A percentile compares a stretch with the other conserved stretches of the same genome.
These are phyloP conservation scores for Arxiozyma slooffiae DNA, from an alignment of 1,139 yeast species.

Conservation along the genomic window DNA sequence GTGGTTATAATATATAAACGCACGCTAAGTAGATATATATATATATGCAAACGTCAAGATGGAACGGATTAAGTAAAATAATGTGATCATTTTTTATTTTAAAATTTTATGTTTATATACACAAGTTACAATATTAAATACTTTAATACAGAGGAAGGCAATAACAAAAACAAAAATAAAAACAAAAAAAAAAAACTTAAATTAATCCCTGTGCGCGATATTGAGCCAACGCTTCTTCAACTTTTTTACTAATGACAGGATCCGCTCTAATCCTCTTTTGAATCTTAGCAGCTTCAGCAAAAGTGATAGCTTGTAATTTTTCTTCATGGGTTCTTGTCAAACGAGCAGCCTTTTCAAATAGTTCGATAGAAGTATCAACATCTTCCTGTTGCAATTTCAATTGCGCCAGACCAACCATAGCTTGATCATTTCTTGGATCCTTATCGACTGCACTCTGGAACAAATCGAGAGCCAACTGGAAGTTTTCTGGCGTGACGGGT, in stretches of 20 bases:
- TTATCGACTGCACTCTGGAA: constrained; percentile 68
- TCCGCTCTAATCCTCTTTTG: constrained; percentile 64
- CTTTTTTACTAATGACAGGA: constrained; percentile 43
- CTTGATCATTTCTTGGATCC: constrained; percentile 85
- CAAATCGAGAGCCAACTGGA: constrained; percentile 55
- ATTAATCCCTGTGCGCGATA: constrained; percentile 25
- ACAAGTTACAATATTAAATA: background rate
- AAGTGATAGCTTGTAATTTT: constrained; percentile 82
- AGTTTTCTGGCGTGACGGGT: constrained; percentile 34
- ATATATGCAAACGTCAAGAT: no score
- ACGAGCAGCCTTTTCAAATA: constrained; percentile 73
- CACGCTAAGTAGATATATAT: background rate
- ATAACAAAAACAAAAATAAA: background rate
- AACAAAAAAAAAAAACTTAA: background rate
- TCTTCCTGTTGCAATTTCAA: constrained; percentile 74
- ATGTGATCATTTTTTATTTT: background rate
- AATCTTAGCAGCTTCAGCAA: constrained; percentile 84
- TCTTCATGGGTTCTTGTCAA: constrained; percentile 80
- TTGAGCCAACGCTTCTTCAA: constrained; percentile 36
- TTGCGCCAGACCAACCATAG: constrained; percentile 85
- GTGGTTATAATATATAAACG: no score
- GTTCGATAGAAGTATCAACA: constrained; percentile 68
- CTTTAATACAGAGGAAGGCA: background rate
- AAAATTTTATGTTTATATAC: background rate
- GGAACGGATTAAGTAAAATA: constrained; percentile 4